phyloP scores from a whole-genome alignment of 2,329 filamentous ascomycete genomes.

The Aspergillus sp. region DNA sequence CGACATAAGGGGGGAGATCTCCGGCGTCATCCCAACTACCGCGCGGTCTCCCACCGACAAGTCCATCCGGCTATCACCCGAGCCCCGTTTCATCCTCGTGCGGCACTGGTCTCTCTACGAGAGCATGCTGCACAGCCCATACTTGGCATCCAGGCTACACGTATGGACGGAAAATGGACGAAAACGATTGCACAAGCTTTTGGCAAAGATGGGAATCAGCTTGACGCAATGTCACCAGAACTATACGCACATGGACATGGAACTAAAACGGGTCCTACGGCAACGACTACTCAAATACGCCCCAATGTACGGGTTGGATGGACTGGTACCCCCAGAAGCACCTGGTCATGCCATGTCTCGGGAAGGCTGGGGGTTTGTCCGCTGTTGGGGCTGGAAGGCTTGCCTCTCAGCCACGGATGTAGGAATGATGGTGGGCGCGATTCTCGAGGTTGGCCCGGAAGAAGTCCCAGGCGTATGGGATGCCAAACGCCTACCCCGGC shows the following conservation, averaged over 20 bases:
- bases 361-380: conserved; percentile 95
- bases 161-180: conserved; percentile 91
- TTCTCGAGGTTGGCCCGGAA: conserved; percentile 77
- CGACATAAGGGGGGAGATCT: conserved; percentile 65
- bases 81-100: conserved; percentile 88
- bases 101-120: conserved; percentile 98
- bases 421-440: conserved; percentile 85
- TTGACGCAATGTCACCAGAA: conserved; percentile 90
- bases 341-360: conserved; percentile 71
- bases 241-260: conserved; percentile 98
- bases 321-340: conserved; percentile 78
- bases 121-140: conserved; percentile 96
- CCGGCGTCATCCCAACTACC: conserved; percentile 84
- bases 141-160: conserved; percentile 85
- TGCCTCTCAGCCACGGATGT: conserved; percentile 92
- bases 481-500: conserved; percentile 26
- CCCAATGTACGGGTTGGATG: conserved; percentile 88
- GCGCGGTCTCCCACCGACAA: conserved; percentile 87
- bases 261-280: conserved; percentile 83
- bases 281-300: conserved; percentile 88
- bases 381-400: conserved; percentile 96
- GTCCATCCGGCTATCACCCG: conserved; percentile 86
- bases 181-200: conserved; percentile 85
- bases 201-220: conserved; percentile 98
- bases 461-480: conserved; percentile 36